phyloP scores from a whole-genome alignment of 257 asterid genomes.

The Nicotiana obtusifolia region DNA sequence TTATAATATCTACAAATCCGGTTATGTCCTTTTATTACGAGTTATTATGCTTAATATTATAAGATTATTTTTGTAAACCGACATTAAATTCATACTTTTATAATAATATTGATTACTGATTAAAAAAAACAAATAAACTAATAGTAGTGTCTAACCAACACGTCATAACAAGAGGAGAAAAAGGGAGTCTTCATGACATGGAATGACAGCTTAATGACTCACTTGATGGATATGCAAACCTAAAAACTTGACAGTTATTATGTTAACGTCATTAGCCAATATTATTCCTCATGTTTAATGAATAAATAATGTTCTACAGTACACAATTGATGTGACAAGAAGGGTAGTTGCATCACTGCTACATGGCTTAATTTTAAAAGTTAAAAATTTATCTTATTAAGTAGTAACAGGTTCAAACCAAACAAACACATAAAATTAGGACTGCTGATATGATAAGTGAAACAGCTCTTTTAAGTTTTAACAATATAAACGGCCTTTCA shows the following conservation, averaged over 20 bases:
- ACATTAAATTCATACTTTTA: too few species aligned
- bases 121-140: not conserved
- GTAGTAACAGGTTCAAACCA: not conserved
- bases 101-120: too few species aligned
- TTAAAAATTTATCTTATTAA: not conserved
- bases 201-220: constrained; percentile 19
- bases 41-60: too few species aligned
- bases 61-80: too few species aligned
- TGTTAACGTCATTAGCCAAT: not conserved
- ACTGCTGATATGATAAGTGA: not conserved
- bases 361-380: not conserved
- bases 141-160: not conserved
- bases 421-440: not conserved
- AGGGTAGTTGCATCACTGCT: not conserved
- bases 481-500: not conserved
- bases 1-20: too few species aligned
- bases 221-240: not conserved
- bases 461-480: not conserved
- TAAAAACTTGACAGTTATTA: not conserved
- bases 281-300: not conserved
- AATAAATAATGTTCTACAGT: not conserved
- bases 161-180: not conserved
- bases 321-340: not conserved
- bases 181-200: constrained; percentile 12
- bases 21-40: too few species aligned